Evolutionary conservation across 371 early-diverging fungal species (phyloP).

Genomic region (Fennellomyces sp.): DNA sequence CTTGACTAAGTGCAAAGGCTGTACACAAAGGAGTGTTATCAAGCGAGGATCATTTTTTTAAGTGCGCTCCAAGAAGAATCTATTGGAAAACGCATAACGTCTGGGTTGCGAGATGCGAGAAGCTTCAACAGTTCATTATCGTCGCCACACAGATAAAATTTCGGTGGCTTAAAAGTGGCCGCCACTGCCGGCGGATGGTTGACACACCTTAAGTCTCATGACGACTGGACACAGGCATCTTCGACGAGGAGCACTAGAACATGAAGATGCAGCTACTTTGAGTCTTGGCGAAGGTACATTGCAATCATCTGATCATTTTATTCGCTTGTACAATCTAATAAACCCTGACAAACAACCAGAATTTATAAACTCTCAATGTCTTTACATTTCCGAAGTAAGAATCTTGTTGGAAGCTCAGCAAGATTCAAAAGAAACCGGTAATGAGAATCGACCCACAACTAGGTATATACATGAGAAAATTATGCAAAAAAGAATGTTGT

Average conservation of each 20-base stretch:
- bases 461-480: conserved; percentile 28
- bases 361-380: conserved; percentile 79
- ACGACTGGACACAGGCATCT: conserved; percentile 46
- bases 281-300: conserved; percentile 74
- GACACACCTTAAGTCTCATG: conserved; percentile 10
- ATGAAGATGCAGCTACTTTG: conserved; percentile 75
- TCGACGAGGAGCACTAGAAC: conserved; percentile 61
- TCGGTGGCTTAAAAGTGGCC: conserved; percentile 2
- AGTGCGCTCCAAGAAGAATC: too few species aligned
- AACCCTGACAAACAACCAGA: too few species aligned
- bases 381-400: conserved; percentile 86
- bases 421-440: conserved; percentile 37
- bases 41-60: too few species aligned
- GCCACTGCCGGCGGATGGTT: background rate
- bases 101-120: too few species aligned
- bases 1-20: too few species aligned
- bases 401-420: conserved; percentile 78
- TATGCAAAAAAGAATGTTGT: background rate
- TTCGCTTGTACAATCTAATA: background rate
- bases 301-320: background rate
- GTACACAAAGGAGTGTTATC: too few species aligned
- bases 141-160: background rate
- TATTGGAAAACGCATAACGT: too few species aligned
- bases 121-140: too few species aligned
- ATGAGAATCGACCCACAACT: conserved; percentile 38